Percentiles rank a stretch among this genome's conserved stretches.
These are phyloP conservation scores for Tricholoma hemisulphureum DNA, from an alignment of 768 basidiomycete species.

Conservation along the genomic window DNA sequence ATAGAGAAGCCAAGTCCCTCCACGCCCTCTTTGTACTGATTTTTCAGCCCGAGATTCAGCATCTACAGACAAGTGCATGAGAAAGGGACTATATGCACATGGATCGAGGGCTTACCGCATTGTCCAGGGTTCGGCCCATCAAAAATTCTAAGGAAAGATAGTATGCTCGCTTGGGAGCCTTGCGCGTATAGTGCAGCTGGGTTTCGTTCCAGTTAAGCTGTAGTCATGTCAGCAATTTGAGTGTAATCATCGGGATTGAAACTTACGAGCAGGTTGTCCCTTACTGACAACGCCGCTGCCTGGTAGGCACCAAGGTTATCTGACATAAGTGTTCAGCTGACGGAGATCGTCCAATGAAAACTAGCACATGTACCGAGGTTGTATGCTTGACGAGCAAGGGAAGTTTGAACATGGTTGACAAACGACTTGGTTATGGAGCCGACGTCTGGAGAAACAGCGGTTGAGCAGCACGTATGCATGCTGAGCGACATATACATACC, in stretches of 20 bases:
- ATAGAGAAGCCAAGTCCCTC: conserved; percentile 84
- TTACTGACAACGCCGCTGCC: conserved; percentile 81
- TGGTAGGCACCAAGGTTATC: conserved; percentile 88
- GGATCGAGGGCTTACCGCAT: conserved; percentile 49
- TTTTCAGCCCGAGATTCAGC: conserved; percentile 85
- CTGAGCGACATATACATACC: conserved; percentile 35
- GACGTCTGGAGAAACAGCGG: conserved; percentile 44
- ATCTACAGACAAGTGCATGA: conserved; percentile 44
- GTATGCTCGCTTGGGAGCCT: conserved; percentile 86
- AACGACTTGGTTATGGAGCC: conserved; percentile 67
- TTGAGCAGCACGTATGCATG: conserved; percentile 1
- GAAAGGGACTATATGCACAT: conserved; percentile 47
- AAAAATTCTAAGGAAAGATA: conserved; percentile 95
- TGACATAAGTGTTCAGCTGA: conserved; percentile 18
- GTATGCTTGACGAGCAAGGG: conserved; percentile 86
- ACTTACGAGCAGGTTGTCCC: conserved; percentile 82
- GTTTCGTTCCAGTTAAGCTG: conserved; percentile 87
- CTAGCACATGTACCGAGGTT: conserved; percentile 58
- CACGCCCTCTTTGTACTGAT: conserved; percentile 65
- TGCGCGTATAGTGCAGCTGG: conserved; percentile 73
- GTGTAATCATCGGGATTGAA: background rate
- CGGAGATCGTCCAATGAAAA: background rate
- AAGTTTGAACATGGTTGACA: conserved; percentile 83
- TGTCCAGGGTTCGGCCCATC: conserved; percentile 79
- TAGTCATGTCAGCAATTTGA: conserved; percentile 2